Conservation (phyloP, 2,329 filamentous ascomycete species). For the Penicillium sp. region DNA sequence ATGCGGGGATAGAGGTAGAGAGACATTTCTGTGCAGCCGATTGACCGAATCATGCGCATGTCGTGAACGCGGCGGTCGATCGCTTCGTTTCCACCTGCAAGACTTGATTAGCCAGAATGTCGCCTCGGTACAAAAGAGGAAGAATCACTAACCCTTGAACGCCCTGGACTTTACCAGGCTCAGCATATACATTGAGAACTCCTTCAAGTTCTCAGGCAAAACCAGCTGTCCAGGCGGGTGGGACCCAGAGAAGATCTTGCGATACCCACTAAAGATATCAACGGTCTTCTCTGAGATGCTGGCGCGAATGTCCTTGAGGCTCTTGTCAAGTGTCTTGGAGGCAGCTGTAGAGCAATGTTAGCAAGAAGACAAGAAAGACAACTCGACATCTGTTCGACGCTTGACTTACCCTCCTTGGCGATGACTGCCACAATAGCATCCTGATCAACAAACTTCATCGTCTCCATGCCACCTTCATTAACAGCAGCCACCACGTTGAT, state of each 20-base stretch:
- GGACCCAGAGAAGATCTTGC: constrained; percentile 86
- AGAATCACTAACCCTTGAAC: constrained; percentile 69
- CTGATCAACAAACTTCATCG: constrained; percentile 92
- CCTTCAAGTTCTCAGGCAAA: constrained; percentile 92
- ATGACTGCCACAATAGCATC: constrained; percentile 88
- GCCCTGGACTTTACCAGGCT: constrained; percentile 87
- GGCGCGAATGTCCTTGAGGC: constrained; percentile 83
- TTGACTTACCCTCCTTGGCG: constrained; percentile 73
- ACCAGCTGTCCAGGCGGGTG: constrained; percentile 93
- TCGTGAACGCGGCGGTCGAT: constrained; percentile 91
- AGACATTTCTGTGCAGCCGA: constrained; percentile 84
- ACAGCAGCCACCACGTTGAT: constrained; percentile 93
- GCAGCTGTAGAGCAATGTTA: constrained; percentile 61
- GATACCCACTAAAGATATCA: constrained; percentile 87
- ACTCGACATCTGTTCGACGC: neutral
- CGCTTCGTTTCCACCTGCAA: constrained; percentile 77
- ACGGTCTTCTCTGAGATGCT: constrained; percentile 89
- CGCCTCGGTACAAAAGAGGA: neutral
- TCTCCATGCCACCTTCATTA: constrained; percentile 80
- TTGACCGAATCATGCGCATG: constrained; percentile 84
- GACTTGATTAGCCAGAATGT: constrained; percentile 11
- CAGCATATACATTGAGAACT: constrained; percentile 95
- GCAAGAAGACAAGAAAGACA: constrained; percentile 20
- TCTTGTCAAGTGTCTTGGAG: constrained; percentile 77
- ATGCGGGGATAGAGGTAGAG: constrained; percentile 96